These are phyloP conservation scores for Mycena olivaceomarginata DNA, from an alignment of 768 basidiomycete species.

Conservation along the genomic window DNA sequence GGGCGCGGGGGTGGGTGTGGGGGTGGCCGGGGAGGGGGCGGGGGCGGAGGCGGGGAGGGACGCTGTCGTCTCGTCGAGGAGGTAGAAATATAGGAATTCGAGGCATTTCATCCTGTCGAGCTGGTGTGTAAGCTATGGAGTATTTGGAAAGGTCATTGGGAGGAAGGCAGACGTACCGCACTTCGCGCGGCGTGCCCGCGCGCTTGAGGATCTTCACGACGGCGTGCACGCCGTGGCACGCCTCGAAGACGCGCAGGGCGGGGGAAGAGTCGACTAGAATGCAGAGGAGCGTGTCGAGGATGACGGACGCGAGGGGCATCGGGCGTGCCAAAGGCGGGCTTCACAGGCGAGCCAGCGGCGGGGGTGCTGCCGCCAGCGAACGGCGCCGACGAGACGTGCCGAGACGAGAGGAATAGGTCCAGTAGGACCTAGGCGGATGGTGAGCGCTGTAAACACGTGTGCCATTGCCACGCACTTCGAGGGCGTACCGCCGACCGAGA, in stretches of 20 bases:
- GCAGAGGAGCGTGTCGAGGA: slow-evolving; percentile 91
- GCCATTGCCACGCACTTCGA: slow-evolving; percentile 71
- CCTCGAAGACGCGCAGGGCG: slow-evolving; percentile 88
- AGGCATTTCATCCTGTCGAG: slow-evolving; percentile 92
- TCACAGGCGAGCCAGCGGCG: slow-evolving; percentile 40
- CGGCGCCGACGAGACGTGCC: slow-evolving; percentile 69
- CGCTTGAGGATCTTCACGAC: slow-evolving; percentile 94
- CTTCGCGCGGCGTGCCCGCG: slow-evolving; percentile 89
- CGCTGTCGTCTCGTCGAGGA: slow-evolving; percentile 85
- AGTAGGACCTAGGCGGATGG: slow-evolving; percentile 75
- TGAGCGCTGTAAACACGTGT: not conserved
- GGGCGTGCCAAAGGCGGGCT: slow-evolving; percentile 47
- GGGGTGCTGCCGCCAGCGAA: slow-evolving; percentile 52
- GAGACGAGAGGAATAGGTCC: slow-evolving; percentile 81
- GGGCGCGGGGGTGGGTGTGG: slow-evolving; percentile 43
- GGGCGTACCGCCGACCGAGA: slow-evolving; percentile 78
- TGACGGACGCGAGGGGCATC: slow-evolving; percentile 78
- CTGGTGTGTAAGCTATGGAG: not conserved
- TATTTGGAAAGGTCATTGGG: not conserved
- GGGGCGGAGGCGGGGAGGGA: slow-evolving; percentile 43
- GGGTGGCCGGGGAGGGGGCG: slow-evolving; percentile 43
- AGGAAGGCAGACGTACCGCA: slow-evolving; percentile 73
- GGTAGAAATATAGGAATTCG: slow-evolving; percentile 96
- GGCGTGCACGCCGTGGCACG: slow-evolving; percentile 83
- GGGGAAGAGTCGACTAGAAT: slow-evolving; percentile 90